Evolutionary conservation across 2,329 filamentous ascomycete species (phyloP).

Genomic region (Pseudopithomyces maydicus): DNA sequence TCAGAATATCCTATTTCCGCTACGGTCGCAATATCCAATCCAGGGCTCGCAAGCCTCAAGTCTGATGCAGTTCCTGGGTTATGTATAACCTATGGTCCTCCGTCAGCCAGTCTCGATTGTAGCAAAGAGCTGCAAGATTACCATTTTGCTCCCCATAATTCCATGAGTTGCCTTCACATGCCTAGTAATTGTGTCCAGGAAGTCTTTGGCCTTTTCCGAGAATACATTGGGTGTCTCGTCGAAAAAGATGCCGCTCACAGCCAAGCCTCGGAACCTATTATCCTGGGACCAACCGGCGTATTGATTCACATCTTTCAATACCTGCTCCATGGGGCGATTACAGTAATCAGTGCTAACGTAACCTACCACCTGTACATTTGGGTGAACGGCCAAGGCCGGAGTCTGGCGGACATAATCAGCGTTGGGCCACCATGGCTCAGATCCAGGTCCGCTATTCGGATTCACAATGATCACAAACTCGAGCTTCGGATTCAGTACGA

Average conservation of each 20-base stretch:
- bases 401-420: constrained; percentile 53
- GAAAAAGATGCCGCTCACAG: constrained; percentile 57
- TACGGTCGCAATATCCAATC: constrained; percentile 32
- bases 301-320: constrained; percentile 48
- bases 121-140: constrained; percentile 2
- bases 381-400: constrained; percentile 44
- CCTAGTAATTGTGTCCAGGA: constrained; percentile 25
- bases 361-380: constrained; percentile 56
- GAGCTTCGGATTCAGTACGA: constrained; percentile 40
- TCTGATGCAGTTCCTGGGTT: constrained; percentile 37
- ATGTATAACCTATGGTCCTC: constrained; percentile 26
- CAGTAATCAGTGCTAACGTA: constrained; percentile 58
- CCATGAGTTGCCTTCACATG: constrained; percentile 14
- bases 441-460: constrained; percentile 54
- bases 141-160: constrained; percentile 15
- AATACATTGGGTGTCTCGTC: constrained; percentile 53
- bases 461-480: constrained; percentile 60
- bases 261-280: constrained; percentile 37
- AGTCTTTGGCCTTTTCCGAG: constrained; percentile 18
- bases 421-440: constrained; percentile 50
- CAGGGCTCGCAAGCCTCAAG: constrained; percentile 21
- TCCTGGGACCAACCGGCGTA: constrained; percentile 51
- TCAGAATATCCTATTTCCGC: constrained; percentile 27
- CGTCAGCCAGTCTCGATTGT: background rate
- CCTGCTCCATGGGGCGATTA: constrained; percentile 22